Evolutionary conservation across 2,329 filamentous ascomycete species (phyloP), one percentile per base, ranked within the genome.

Genomic region (Fragosphaeria purpurea): DNA sequence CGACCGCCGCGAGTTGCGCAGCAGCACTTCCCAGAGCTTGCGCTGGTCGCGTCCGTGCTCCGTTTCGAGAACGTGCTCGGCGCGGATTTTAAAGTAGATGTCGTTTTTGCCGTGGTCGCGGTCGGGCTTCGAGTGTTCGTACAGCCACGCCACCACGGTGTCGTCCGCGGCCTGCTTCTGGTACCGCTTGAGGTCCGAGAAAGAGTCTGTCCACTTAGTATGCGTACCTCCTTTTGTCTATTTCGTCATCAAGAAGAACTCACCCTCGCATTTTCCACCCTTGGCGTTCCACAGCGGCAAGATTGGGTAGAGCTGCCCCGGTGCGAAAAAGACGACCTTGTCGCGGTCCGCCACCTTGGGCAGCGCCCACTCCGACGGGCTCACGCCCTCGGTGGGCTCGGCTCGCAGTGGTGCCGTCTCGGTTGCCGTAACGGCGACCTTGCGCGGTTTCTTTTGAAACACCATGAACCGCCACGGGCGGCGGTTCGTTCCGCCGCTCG

Each of bases 281-380:
- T 61, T 59, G 22, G 68, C 66, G 0, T 68, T 67, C 58, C 62
- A 71, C 33, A 70, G 56, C 45, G 67, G 68, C 46, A 70, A 48
- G n/a, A 69, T 61, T 32, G 64, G 63, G 51, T 71, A 70, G n/a
- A 70, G 60, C 12, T 68, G 68, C 1, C 66, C 68, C 0, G 68
- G 66, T 38, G 68, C 67, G 54, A 70, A 70, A 44, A 70, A 65
- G 30, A 69, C 62, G 5, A 65, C 56, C 50, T 65, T 55, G 30
- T 55, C 52, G 32, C 55, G 45, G 42, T 53, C 55, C 9, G 50
- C 39, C 30, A 56, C 44, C 8, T 22, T 22, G n/a, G 51, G 46
- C 38, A 53, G 31, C n/a, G 34, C 35, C 53, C 47, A 53, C 43
- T 35, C 41, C 22, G 48, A 46, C 45, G 40, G 6, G 13, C 45